These are phyloP conservation scores for Helicosporidium sp. DNA, from an alignment of 139 green algal genomes.

Conservation along the genomic window DNA sequence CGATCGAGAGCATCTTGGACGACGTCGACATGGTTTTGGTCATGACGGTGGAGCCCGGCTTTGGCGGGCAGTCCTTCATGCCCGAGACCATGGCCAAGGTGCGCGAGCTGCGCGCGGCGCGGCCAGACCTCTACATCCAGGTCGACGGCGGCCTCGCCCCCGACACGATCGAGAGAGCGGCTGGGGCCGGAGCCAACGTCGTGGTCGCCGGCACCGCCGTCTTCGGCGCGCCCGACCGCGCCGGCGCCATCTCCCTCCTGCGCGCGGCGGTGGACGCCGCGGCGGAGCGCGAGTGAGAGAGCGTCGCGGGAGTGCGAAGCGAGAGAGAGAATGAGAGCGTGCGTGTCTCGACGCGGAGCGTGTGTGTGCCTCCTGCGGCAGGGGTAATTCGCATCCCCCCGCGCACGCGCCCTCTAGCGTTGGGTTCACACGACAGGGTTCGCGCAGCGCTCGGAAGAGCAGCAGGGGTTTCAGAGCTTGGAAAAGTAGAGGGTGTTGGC, in stretches of 20 bases:
- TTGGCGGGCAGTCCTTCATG: conserved; percentile 59
- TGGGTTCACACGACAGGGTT: too few species aligned
- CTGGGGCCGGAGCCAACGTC: conserved; percentile 49
- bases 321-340: too few species aligned
- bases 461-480: conserved; percentile 3
- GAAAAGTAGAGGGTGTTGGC: conserved; percentile 8
- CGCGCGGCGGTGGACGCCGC: conserved; percentile 2
- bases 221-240: conserved; percentile 32
- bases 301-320: too few species aligned
- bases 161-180: conserved; percentile 29
- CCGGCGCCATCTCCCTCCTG: conserved; percentile 3
- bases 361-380: too few species aligned
- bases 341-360: too few species aligned
- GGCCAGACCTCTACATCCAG: conserved; percentile 42
- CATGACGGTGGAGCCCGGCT: conserved; percentile 64
- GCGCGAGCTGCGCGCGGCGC: conserved; percentile 19
- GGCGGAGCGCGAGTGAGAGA: too few species aligned
- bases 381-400: too few species aligned
- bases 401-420: too few species aligned
- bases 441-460: too few species aligned
- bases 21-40: conserved; percentile 33
- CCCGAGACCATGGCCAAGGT: conserved; percentile 33
- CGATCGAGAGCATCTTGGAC: conserved; percentile 17
- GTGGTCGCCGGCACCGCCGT: conserved; percentile 54
- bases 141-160: conserved; percentile 57